Base-by-base conservation (phyloP, 1,139 yeast genomes). In the Meyerozyma carpophila region DNA sequence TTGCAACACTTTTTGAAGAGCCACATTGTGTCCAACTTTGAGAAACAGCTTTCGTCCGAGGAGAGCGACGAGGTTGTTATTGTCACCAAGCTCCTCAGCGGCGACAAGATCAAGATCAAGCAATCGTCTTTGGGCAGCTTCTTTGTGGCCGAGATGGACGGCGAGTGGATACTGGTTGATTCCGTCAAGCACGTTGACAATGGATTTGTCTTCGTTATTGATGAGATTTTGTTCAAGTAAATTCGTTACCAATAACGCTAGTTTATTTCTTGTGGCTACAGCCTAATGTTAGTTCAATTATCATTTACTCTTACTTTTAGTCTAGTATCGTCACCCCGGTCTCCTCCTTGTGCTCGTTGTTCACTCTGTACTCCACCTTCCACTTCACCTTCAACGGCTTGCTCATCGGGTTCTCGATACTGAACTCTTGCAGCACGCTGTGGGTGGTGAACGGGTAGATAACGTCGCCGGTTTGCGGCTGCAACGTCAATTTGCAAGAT, bases 321-420 rank as follows among this genome's bases (percentile, higher is more conserved):
- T 50, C 51, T 47, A 70, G 62, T 18, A 62, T 62, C 43, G 64
- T 61, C 18, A 83, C 80, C 13, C 88, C 87, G 13, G 80, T 72
- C 50, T 80, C 86, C 55, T 77, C 83, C 32, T 63, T 63, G 10
- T 62, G 60, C 13, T 63, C 57, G 11, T 81, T 82, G 43, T 75
- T 76, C 7, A 74, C 57, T 13, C 56, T 56, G 58, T 81, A 90
- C 47, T 79, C 78, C 27, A 80, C 76, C 61, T 85, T 88, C 94
- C 95, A 91, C 61, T 90, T 85, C 47, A 91, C 71, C 64, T 88
- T 90, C 53, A 88, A 71, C 20, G 75, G 63, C 50, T 70, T 70
- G 41, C 61, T 59, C 3, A 59, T 52, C 4, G 80, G 75, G 54
- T 81, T 79, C 41, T 75, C 81, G 47, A 91, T 74, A n/a, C 63